Percentiles rank a stretch among this genome's conserved stretches.
Evolutionary conservation across 192 early-diverging fungal species (phyloP).

Genomic region (Linderina pennispora): DNA sequence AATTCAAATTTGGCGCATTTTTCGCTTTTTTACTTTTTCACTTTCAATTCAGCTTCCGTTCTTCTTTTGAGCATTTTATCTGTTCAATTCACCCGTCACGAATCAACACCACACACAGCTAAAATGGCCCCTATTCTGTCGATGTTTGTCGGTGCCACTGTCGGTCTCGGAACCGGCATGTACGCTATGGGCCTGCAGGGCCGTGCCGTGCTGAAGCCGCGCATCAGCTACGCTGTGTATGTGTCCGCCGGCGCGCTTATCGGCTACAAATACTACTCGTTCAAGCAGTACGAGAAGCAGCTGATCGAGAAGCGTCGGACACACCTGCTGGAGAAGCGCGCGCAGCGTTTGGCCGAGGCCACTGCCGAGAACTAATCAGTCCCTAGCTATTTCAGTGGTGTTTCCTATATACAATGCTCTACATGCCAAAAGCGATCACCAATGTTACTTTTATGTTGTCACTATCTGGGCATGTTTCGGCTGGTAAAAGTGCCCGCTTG

Average conservation of each 20-base stretch:
- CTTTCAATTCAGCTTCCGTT: neutral
- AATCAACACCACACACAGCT: no score
- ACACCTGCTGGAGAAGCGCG: constrained; percentile 34
- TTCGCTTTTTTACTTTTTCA: neutral
- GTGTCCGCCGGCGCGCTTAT: constrained; percentile 14
- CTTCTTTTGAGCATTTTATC: no score
- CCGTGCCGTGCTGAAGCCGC: constrained; percentile 26
- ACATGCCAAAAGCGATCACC: no score
- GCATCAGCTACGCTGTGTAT: constrained; percentile 32
- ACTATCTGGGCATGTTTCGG: no score
- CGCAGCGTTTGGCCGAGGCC: constrained; percentile 21
- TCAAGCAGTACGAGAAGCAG: constrained; percentile 17
- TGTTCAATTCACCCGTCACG: no score
- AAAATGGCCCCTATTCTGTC: constrained; percentile 25
- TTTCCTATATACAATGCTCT: no score
- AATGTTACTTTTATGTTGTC: no score
- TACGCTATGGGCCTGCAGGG: constrained; percentile 39
- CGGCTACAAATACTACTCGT: constrained; percentile 26
- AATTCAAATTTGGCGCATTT: no score
- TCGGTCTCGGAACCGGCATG: constrained; percentile 39
- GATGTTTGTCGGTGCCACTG: constrained; percentile 26
- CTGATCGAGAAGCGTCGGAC: constrained; percentile 26
- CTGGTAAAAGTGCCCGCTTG: no score
- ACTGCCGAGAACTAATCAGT: no score
- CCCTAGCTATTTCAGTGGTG: no score